A percentile compares a stretch with the other conserved stretches of the same genome.
Conservation (phyloP, 306 rosid species). For the Cucurbita moschata region DNA sequence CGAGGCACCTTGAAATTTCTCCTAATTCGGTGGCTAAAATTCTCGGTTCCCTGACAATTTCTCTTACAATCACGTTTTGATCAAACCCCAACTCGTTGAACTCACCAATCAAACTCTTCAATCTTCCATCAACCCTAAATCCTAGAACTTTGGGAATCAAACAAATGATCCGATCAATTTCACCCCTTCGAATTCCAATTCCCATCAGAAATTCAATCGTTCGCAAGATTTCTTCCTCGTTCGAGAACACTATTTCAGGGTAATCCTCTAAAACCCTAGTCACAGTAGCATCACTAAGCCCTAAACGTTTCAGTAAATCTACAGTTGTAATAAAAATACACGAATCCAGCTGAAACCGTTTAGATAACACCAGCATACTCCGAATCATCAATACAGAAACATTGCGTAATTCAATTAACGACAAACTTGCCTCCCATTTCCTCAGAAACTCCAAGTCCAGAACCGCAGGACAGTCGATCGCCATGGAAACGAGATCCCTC, state of each 20-base stretch:
- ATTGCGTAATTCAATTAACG: conserved; percentile 12
- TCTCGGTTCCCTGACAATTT: conserved; percentile 46
- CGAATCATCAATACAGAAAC: conserved; percentile 27
- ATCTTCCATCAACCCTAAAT: conserved; percentile 38
- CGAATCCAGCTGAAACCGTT: conserved; percentile 34
- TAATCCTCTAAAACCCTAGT: conserved; percentile 40
- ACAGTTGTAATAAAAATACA: conserved; percentile 8
- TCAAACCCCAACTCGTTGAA: conserved; percentile 41
- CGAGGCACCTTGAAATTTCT: conserved; percentile 45
- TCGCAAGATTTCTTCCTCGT: conserved; percentile 16
- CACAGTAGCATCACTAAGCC: conserved; percentile 24
- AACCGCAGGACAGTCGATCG: conserved; percentile 40
- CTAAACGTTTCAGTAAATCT: conserved; percentile 28
- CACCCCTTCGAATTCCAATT: conserved; percentile 28
- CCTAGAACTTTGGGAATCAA: conserved; percentile 47
- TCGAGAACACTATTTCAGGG: conserved; percentile 28
- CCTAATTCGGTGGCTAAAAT: conserved; percentile 49
- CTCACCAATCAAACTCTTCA: conserved; percentile 47
- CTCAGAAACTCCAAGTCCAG: conserved; percentile 36
- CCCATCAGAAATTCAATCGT: conserved; percentile 28
- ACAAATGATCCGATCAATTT: conserved; percentile 25
- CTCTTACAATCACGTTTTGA: conserved; percentile 25
- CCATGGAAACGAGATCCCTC: conserved; percentile 30
- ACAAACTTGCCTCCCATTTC: conserved; percentile 32
- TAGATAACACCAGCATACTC: conserved; percentile 34